Percentiles rank a stretch among this genome's conserved stretches.
phyloP scores from a whole-genome alignment of 2,329 filamentous ascomycete genomes.

The Pezizomycotina sp. region DNA sequence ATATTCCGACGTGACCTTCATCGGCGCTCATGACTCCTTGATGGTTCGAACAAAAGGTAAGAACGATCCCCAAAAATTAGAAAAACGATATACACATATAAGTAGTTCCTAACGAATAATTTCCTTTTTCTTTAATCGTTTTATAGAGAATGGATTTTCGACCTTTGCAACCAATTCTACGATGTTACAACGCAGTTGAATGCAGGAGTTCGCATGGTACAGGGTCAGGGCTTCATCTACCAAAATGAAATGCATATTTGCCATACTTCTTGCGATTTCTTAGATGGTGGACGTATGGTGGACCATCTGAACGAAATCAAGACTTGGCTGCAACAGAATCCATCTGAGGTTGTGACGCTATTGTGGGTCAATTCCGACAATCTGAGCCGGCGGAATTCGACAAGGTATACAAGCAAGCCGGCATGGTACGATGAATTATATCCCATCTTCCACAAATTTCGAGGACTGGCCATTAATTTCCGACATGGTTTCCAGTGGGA shows the following conservation, averaged over 20 bases:
- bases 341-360: constrained; percentile 60
- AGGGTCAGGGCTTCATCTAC: constrained; percentile 52
- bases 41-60: too few relatives aligned
- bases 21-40: constrained; percentile 64
- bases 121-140: too few relatives aligned
- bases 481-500: constrained; percentile 46
- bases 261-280: constrained; percentile 48
- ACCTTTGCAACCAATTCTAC: constrained; percentile 55
- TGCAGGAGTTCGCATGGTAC: constrained; percentile 53
- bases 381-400: constrained; percentile 40
- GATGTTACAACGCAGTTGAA: constrained; percentile 55
- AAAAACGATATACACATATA: too few relatives aligned
- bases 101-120: too few relatives aligned
- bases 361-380: constrained; percentile 55
- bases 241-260: constrained; percentile 48
- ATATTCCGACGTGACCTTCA: constrained; percentile 62
- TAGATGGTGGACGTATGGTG: constrained; percentile 51
- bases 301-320: constrained; percentile 49
- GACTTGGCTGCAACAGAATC: constrained; percentile 51
- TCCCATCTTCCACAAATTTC: constrained; percentile 34
- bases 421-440: constrained; percentile 47
- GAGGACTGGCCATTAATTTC: constrained; percentile 55
- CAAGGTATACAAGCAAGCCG: constrained; percentile 39
- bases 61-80: too few relatives aligned
- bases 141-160: constrained; percentile 42